Conservation (phyloP, 2,329 filamentous ascomycete genomes). For the Cladophialophora immunda region DNA sequence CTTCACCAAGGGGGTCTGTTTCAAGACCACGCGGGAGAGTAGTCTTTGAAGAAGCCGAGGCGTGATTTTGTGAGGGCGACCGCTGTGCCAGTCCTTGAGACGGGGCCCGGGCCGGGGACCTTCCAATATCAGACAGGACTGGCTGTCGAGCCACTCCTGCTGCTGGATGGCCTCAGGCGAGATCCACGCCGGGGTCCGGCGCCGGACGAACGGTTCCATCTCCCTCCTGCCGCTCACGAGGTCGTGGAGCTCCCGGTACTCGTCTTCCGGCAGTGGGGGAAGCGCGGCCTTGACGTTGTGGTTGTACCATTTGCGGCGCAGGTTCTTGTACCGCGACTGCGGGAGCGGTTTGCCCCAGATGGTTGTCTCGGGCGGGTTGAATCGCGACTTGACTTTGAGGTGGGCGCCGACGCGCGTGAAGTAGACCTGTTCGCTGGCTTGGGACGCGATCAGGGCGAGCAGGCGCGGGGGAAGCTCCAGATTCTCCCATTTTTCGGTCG, state of each 20-base stretch:
- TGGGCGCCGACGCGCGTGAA: slow-evolving; percentile 40
- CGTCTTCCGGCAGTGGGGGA: slow-evolving; percentile 51
- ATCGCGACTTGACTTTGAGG: slow-evolving; percentile 42
- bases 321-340: slow-evolving; percentile 45
- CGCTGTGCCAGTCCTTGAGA: slow-evolving; percentile 42
- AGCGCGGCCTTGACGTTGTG: slow-evolving; percentile 44
- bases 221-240: slow-evolving; percentile 42
- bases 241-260: slow-evolving; percentile 47
- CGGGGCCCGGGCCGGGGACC: slow-evolving; percentile 50
- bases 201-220: slow-evolving; percentile 45
- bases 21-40: slow-evolving; percentile 30
- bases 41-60: slow-evolving; percentile 48
- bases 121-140: slow-evolving; percentile 47
- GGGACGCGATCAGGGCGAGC: slow-evolving; percentile 47
- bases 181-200: slow-evolving; percentile 38
- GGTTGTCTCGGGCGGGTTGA: slow-evolving; percentile 47
- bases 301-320: slow-evolving; percentile 51
- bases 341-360: slow-evolving; percentile 49
- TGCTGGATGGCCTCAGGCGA: slow-evolving; percentile 20
- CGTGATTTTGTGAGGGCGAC: slow-evolving; percentile 52
- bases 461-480: slow-evolving; percentile 46
- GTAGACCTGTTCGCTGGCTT: slow-evolving; percentile 44
- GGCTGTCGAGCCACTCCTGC: slow-evolving; percentile 33
- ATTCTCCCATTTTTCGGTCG: slow-evolving; percentile 46
- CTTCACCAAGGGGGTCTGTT: slow-evolving; percentile 33